Evolutionary conservation across 345 rosid genomes (phyloP).

Genomic region (Citropsis articulata): DNA sequence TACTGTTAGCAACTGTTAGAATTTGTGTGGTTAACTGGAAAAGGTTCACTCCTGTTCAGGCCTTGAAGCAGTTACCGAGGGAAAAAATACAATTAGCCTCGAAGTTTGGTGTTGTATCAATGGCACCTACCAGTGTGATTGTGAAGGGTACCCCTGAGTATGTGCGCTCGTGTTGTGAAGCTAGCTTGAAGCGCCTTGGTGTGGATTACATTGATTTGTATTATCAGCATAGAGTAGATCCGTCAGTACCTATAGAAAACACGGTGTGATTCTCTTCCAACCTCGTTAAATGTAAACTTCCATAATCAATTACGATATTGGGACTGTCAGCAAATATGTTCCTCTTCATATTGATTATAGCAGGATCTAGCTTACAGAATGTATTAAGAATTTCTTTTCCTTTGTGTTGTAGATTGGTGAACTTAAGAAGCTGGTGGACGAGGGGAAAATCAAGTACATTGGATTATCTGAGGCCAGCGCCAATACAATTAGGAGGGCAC

Average conservation of each 20-base stretch:
- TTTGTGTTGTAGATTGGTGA: conserved; percentile 41
- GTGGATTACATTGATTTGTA: conserved; percentile 51
- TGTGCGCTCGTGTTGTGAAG: conserved; percentile 51
- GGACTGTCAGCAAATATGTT: not conserved
- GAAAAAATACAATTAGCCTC: conserved; percentile 57
- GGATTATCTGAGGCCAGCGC: conserved; percentile 59
- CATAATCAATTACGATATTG: not conserved
- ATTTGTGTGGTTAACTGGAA: not conserved
- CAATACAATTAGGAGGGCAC: conserved; percentile 59
- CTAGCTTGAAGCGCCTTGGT: conserved; percentile 53
- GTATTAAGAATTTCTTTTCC: not conserved
- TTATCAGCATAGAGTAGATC: conserved; percentile 51
- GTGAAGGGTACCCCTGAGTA: conserved; percentile 49
- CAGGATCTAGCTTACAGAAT: not conserved
- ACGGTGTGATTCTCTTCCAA: conserved; percentile 30
- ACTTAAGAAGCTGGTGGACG: conserved; percentile 57
- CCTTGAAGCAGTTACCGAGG: conserved; percentile 54
- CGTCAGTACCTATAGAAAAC: conserved; percentile 44
- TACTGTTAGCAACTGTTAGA: not conserved
- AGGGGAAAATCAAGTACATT: conserved; percentile 51
- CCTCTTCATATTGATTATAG: not conserved
- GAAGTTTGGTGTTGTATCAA: conserved; percentile 39
- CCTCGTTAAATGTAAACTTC: not conserved
- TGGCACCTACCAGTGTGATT: not conserved
- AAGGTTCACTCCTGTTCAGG: conserved; percentile 28